phyloP scores from a whole-genome alignment of 305 asterid genomes.

The Coffea humblotiana region DNA sequence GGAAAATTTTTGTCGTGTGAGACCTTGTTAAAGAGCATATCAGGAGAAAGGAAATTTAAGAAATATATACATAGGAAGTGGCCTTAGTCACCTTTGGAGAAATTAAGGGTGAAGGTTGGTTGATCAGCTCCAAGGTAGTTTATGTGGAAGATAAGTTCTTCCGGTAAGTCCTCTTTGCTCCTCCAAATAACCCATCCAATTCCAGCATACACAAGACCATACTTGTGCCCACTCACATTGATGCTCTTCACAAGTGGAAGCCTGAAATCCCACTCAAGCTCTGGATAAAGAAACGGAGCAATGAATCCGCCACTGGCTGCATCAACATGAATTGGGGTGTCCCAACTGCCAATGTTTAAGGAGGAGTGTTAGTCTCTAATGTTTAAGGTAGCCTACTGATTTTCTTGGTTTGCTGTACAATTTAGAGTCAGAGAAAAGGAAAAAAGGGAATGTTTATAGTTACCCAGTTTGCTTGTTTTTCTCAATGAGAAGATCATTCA shows the following conservation, averaged over 20 bases:
- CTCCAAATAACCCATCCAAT: conserved; percentile 19
- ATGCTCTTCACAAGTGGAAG: conserved; percentile 16
- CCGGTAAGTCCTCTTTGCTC: conserved; percentile 14
- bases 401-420: too few relatives aligned
- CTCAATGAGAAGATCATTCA: conserved; percentile 10
- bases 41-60: too few relatives aligned
- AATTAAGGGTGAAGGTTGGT: conserved; percentile 13
- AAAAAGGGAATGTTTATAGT: neutral
- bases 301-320: conserved; percentile 16
- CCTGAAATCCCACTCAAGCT: conserved; percentile 13
- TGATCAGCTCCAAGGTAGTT: conserved; percentile 16
- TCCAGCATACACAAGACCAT: conserved; percentile 15
- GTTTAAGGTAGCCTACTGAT: neutral
- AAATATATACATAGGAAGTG: neutral
- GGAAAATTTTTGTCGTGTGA: neutral
- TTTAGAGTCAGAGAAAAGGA: neutral
- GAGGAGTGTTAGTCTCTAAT: neutral
- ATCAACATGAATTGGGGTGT: conserved; percentile 17
- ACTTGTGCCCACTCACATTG: conserved; percentile 15
- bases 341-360: conserved; percentile 8
- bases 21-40: neutral
- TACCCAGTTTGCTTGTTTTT: conserved; percentile 17
- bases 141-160: conserved; percentile 14
- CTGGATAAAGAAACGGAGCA: conserved; percentile 8
- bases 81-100: conserved; percentile 8